Conservation (phyloP, 2,329 filamentous ascomycete species). For the Trichothecium roseum region DNA sequence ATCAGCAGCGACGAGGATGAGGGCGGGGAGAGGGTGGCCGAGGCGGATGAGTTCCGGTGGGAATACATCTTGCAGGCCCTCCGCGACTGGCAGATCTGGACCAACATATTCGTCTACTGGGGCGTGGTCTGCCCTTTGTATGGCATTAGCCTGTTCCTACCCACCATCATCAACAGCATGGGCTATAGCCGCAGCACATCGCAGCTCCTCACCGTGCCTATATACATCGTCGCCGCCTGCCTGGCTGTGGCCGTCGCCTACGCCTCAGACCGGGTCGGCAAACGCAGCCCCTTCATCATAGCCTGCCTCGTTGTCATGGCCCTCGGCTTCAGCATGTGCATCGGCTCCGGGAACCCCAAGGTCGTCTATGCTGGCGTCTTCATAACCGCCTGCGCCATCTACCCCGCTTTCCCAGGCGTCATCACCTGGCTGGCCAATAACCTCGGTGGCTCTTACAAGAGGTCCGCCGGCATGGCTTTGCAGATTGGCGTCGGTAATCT, state of each 20-base stretch:
- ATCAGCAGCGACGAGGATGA: slow-evolving; percentile 2
- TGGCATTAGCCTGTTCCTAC: slow-evolving; percentile 48
- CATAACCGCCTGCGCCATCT: slow-evolving; percentile 67
- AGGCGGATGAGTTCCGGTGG: slow-evolving; percentile 68
- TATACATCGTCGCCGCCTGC: slow-evolving; percentile 52
- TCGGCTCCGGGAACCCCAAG: slow-evolving; percentile 43
- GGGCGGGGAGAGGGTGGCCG: slow-evolving; percentile 31
- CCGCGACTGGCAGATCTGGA: slow-evolving; percentile 70
- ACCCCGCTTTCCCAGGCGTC: slow-evolving; percentile 68
- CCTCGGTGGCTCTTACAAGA: slow-evolving; percentile 55
- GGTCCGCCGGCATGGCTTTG: slow-evolving; percentile 53
- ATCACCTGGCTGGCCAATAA: slow-evolving; percentile 77
- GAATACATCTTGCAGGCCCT: slow-evolving; percentile 63
- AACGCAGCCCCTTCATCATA: slow-evolving; percentile 45
- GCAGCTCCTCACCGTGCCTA: slow-evolving; percentile 55
- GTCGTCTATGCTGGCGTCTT: slow-evolving; percentile 68
- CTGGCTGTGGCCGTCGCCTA: slow-evolving; percentile 43
- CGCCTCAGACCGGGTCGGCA: slow-evolving; percentile 41
- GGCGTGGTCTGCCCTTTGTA: slow-evolving; percentile 48
- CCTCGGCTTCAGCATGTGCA: slow-evolving; percentile 50
- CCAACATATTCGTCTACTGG: slow-evolving; percentile 52
- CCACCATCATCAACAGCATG: slow-evolving; percentile 51
- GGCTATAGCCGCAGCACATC: slow-evolving; percentile 47
- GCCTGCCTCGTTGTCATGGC: slow-evolving; percentile 41
- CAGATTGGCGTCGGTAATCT: slow-evolving; percentile 53